A percentile compares a stretch with the other conserved stretches of the same genome.
These are phyloP conservation scores for Leccinum fuscescens DNA, from an alignment of 1,284 basidiomycete species.

Conservation along the genomic window DNA sequence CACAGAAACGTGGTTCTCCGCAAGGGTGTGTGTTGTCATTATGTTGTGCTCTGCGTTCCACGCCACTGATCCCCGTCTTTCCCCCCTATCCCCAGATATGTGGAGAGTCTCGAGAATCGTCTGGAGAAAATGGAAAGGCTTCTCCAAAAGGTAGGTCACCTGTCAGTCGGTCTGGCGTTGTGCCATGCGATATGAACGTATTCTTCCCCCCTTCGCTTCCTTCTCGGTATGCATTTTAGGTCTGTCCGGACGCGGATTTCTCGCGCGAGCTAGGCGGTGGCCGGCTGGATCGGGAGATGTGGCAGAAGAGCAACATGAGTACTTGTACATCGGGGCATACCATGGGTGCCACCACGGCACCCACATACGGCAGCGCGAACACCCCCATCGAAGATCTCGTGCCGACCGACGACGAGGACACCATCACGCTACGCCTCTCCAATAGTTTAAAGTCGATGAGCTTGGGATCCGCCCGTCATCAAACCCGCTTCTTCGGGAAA, in stretches of 20 bases:
- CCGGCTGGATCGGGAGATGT: conserved; percentile 32
- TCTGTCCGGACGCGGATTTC: conserved; percentile 52
- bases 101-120: conserved; percentile 71
- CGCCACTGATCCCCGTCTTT: not conserved
- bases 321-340: conserved; percentile 12
- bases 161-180: not conserved
- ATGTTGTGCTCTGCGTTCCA: not conserved
- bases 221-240: conserved; percentile 28
- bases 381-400: conserved; percentile 26
- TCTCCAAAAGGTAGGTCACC: conserved; percentile 46
- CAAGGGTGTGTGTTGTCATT: conserved; percentile 58
- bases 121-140: conserved; percentile 73
- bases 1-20: conserved; percentile 81
- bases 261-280: conserved; percentile 43
- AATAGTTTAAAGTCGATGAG: conserved; percentile 23
- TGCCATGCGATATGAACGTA: not conserved
- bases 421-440: conserved; percentile 23
- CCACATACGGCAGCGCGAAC: conserved; percentile 3
- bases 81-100: conserved; percentile 45
- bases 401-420: conserved; percentile 37
- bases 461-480: conserved; percentile 27
- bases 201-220: not conserved
- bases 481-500: conserved; percentile 67
- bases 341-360: conserved; percentile 2
- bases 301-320: conserved; percentile 35